Evolutionary conservation across 139 green algal species (phyloP).

Genomic region (Yamagishiella unicocca): DNA sequence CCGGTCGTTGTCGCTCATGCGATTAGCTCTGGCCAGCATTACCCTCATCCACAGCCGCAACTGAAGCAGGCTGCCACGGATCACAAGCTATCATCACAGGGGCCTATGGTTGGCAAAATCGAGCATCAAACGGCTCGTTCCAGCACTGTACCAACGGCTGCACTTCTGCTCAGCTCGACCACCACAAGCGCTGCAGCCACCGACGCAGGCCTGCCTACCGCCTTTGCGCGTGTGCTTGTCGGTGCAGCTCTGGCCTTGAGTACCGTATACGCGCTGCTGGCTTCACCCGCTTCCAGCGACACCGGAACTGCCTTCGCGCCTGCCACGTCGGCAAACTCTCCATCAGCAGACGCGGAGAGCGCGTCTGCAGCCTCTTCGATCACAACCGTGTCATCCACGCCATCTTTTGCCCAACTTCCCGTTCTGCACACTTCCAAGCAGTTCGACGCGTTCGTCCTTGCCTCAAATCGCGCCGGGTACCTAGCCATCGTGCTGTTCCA

Average conservation of each 20-base stretch:
- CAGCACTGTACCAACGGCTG: background rate
- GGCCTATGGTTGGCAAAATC: no score
- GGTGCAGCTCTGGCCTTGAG: background rate
- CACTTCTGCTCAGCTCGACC: background rate
- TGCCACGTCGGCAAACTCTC: background rate
- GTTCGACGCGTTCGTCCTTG: conserved; percentile 17
- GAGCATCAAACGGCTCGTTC: background rate
- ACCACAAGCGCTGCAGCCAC: background rate
- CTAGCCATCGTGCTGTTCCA: conserved; percentile 29
- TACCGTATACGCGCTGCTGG: conserved; percentile 21
- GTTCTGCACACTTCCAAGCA: background rate
- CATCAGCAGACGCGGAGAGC: background rate
- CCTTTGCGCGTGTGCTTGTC: background rate
- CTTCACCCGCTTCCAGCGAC: background rate
- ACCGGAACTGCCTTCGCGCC: background rate
- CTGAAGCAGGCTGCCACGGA: no score
- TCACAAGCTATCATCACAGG: no score
- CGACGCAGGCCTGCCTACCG: background rate
- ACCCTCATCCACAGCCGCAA: no score
- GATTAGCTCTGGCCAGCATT: no score
- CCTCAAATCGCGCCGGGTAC: conserved; percentile 30
- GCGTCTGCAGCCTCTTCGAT: background rate
- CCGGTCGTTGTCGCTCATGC: no score
- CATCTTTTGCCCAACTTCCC: background rate
- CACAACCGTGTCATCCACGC: background rate